phyloP scores from a whole-genome alignment of 495 filamentous ascomycete species.

The Podospora tetraspora region DNA sequence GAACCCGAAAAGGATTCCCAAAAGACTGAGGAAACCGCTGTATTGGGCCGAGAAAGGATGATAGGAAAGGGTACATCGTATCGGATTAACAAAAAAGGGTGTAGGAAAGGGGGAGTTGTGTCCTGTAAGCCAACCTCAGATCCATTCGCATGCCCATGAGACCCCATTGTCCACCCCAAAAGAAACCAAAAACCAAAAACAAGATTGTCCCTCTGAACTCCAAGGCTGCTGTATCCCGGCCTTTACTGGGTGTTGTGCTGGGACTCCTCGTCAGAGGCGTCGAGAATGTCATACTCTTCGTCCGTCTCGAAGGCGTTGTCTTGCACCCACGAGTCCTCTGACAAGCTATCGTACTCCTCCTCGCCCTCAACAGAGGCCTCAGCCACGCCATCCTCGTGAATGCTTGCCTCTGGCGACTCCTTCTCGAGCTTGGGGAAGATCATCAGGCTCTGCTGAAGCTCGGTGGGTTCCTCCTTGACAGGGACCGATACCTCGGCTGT shows the following conservation, averaged over 20 bases:
- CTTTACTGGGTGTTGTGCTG: constrained; percentile 43
- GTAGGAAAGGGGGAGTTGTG: neutral
- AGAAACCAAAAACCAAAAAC: neutral
- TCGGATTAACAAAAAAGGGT: constrained; percentile 6
- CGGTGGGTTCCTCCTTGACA: constrained; percentile 16
- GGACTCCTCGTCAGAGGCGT: constrained; percentile 90
- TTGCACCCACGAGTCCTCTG: constrained; percentile 56
- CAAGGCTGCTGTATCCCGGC: constrained; percentile 1
- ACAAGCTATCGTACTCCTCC: constrained; percentile 60
- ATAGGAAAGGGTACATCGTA: constrained; percentile 1
- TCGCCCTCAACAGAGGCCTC: constrained; percentile 35
- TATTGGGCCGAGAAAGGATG: neutral
- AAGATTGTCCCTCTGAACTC: constrained; percentile 1
- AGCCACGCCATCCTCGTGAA: constrained; percentile 52
- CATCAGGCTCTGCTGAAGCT: constrained; percentile 59
- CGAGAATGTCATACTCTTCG: constrained; percentile 94
- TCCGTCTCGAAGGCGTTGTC: constrained; percentile 77
- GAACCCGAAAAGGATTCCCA: too few relatives aligned
- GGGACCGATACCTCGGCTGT: neutral
- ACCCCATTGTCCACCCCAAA: neutral
- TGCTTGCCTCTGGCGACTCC: constrained; percentile 79
- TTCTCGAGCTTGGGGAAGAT: constrained; percentile 96
- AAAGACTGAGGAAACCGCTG: neutral
- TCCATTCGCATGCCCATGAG: neutral
- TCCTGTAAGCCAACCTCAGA: constrained; percentile 9